Percentiles rank a stretch among this genome's conserved stretches.
These are phyloP conservation scores for Mortierella polycephala DNA, from an alignment of 371 early-diverging fungal genomes.

Conservation along the genomic window DNA sequence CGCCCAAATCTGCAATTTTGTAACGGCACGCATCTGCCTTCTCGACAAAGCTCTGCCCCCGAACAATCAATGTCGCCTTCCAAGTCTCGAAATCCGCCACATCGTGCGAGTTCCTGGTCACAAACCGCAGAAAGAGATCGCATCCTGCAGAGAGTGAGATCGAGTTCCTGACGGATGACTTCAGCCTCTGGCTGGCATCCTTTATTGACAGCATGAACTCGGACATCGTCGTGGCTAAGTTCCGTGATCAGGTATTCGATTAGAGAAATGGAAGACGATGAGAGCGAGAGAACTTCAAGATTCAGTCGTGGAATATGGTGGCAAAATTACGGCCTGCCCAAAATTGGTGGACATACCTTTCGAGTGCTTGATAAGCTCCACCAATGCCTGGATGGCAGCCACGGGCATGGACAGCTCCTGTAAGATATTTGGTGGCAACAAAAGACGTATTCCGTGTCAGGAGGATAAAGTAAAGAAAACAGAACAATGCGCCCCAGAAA, in stretches of 20 bases:
- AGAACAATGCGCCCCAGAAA: background rate
- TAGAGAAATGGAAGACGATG: background rate
- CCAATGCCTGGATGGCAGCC: conserved; percentile 85
- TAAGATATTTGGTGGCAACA: background rate
- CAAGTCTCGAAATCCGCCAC: conserved; percentile 84
- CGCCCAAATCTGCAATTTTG: conserved; percentile 84
- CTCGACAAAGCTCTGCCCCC: conserved; percentile 78
- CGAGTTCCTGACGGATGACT: conserved; percentile 67
- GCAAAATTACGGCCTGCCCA: background rate
- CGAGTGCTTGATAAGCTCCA: conserved; percentile 77
- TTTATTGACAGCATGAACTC: conserved; percentile 87
- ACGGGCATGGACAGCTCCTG: conserved; percentile 90
- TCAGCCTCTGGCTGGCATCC: conserved; percentile 71
- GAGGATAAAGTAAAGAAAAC: conserved; percentile 1
- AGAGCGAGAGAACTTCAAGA: background rate
- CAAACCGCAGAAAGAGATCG: conserved; percentile 87
- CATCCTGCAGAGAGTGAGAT: conserved; percentile 89
- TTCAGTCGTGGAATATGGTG: background rate
- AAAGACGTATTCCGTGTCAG: background rate
- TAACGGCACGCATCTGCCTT: conserved; percentile 78
- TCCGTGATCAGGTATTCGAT: background rate
- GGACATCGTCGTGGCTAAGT: conserved; percentile 81
- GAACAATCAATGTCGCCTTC: conserved; percentile 77
- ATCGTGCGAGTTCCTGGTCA: conserved; percentile 76
- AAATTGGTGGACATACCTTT: conserved; percentile 58